Conservation (phyloP, 1,284 basidiomycete species). For the Cryptococcus sp. region DNA sequence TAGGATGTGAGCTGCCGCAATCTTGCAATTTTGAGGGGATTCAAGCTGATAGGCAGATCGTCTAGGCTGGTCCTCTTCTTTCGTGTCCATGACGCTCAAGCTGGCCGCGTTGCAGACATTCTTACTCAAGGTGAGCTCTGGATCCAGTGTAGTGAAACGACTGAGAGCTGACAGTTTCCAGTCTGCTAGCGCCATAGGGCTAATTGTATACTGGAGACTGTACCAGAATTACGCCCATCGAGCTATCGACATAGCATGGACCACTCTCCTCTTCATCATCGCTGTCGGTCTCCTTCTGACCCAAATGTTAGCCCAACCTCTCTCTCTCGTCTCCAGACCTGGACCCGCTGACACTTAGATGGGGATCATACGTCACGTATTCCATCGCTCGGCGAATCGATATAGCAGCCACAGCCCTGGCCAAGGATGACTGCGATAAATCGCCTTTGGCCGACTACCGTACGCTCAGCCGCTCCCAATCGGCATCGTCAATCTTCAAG, state of each 20-base stretch:
- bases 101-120: conserved; percentile 22
- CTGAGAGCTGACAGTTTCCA: too few species aligned
- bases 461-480: too few species aligned
- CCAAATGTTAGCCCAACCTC: conserved; percentile 17
- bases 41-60: conserved; percentile 11
- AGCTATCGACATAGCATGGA: conserved; percentile 21
- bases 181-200: conserved; percentile 18
- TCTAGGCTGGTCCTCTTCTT: conserved; percentile 14
- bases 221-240: conserved; percentile 16
- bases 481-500: too few species aligned
- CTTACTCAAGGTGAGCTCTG: conserved; percentile 19
- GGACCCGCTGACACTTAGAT: conserved; percentile 5
- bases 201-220: conserved; percentile 26
- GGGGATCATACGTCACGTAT: conserved; percentile 23
- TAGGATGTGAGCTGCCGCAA: conserved; percentile 17
- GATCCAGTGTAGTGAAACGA: neutral
- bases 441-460: too few species aligned
- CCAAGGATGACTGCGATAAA: neutral
- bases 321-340: neutral
- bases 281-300: conserved; percentile 22
- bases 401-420: neutral
- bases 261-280: conserved; percentile 18
- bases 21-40: neutral
- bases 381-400: conserved; percentile 9
- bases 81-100: conserved; percentile 16